Percentiles rank a stretch among this genome's conserved stretches.
phyloP scores from a whole-genome alignment of 495 filamentous ascomycete species.

The Neurospora tetraspora region DNA sequence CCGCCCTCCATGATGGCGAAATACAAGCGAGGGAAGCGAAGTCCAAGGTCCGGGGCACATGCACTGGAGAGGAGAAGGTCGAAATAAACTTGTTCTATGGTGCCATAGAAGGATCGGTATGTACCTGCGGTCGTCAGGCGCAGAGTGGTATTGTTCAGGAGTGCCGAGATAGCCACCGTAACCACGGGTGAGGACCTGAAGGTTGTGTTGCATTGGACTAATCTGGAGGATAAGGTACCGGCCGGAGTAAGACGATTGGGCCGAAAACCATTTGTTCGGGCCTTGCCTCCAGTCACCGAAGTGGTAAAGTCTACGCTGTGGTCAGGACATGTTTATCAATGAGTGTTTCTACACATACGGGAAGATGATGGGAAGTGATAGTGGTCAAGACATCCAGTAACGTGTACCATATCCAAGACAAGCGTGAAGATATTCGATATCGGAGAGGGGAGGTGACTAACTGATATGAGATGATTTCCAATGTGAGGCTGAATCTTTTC shows the following conservation, averaged over 20 bases:
- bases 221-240: neutral
- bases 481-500: neutral
- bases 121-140: neutral
- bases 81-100: neutral
- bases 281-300: neutral
- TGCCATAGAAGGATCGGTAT: neutral
- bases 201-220: neutral
- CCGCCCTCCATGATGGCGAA: neutral
- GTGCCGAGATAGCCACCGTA: neutral
- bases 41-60: neutral
- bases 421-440: neutral
- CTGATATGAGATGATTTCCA: neutral
- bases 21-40: neutral
- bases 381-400: neutral
- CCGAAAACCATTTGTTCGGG: neutral
- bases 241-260: neutral
- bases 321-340: neutral
- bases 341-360: neutral
- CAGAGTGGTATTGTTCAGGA: neutral
- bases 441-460: neutral
- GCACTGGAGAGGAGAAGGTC: neutral
- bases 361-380: neutral
- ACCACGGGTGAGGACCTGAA: neutral
- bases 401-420: neutral
- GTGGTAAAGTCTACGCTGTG: neutral